Base-by-base conservation (phyloP, 345 rosid genomes). In the Trapa incisa region DNA sequence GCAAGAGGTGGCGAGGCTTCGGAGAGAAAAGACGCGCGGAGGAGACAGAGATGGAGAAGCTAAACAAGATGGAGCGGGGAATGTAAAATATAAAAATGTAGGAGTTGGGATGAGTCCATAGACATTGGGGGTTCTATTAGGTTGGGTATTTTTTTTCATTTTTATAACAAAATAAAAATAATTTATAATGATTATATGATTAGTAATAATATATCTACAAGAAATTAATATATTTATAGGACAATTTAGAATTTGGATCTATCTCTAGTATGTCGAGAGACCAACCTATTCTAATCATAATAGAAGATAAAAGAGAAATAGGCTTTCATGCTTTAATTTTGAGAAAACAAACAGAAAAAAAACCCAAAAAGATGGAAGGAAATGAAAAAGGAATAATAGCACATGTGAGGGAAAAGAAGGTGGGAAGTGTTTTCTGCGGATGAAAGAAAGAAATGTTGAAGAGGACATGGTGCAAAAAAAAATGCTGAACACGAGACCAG, bases 31-130 rank as follows among this genome's bases (percentile, higher is more conserved):
- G 5, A 61, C 15, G 65, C 41, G 50, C 4, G 62, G 15, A 42
- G 56, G 64, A 15, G 73, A 65, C 35, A 74, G 72, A 45, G 70
- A 47, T 37, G 67, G 73, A 17, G 72, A 47, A 72, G 75, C 38
- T 47, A 50, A 33, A 36, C 64, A 58, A 35, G 81, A 39, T 22
- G 29, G 29, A 80, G 86, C 86, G 86, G 82, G 82, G 43, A 67
- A 73, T 73, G 73, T 67, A 70, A 56, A 45, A 22, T 42, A 29
- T 42, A 39, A 22, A 22, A 22, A 22, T 22, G 45, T 3, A 62
- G 6, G 70, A 41, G 17, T 1, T 52, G 61, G 47, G 22, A 6
- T 6, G 36, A 39, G 65, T n/a, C n/a, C n/a, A n/a, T n/a, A n/a
- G 43, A 6, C 43, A 41, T 22, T 22, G 29, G 29, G 29, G 29